These are phyloP conservation scores for Lachancea fermentati DNA, from an alignment of 805 yeast species.

Conservation along the genomic window DNA sequence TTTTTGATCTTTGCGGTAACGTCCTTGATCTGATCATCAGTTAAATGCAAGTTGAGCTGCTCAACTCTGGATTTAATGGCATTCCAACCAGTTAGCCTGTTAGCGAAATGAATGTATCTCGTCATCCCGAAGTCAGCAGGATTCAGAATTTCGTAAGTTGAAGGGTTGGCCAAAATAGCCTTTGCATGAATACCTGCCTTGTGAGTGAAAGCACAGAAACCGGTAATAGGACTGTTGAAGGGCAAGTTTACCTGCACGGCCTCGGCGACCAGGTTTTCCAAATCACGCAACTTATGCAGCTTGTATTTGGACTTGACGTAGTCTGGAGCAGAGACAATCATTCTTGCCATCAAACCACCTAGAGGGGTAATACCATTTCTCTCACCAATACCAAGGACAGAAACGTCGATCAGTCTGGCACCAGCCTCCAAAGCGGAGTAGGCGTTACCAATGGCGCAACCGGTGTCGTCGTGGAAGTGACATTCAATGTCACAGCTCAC, in stretches of 20 bases:
- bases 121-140: slow-evolving; percentile 95
- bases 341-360: slow-evolving; percentile 98
- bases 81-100: slow-evolving; percentile 98
- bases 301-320: slow-evolving; percentile 92
- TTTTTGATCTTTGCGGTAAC: slow-evolving; percentile 89
- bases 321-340: slow-evolving; percentile 97
- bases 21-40: slow-evolving; percentile 93
- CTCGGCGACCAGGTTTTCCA: slow-evolving; percentile 93
- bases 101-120: slow-evolving; percentile 95
- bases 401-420: slow-evolving; percentile 88
- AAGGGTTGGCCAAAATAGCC: slow-evolving; percentile 96
- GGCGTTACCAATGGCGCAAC: slow-evolving; percentile 98
- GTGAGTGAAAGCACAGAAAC: slow-evolving; percentile 99
- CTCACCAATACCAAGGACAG: slow-evolving; percentile 98
- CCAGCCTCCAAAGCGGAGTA: slow-evolving; percentile 98
- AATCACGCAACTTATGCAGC: slow-evolving; percentile 89
- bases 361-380: slow-evolving; percentile 96
- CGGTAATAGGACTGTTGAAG: slow-evolving; percentile 97
- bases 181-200: slow-evolving; percentile 99
- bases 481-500: slow-evolving; percentile 97
- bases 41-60: slow-evolving; percentile 82
- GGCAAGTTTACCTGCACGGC: slow-evolving; percentile 96
- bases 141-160: slow-evolving; percentile 92
- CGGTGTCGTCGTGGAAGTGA: slow-evolving; percentile 98
- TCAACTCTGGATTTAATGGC: slow-evolving; percentile 98